A percentile compares a stretch with the other conserved stretches of the same genome.
Conservation (phyloP, 495 filamentous ascomycete species). For the Thozetella sp. region DNA sequence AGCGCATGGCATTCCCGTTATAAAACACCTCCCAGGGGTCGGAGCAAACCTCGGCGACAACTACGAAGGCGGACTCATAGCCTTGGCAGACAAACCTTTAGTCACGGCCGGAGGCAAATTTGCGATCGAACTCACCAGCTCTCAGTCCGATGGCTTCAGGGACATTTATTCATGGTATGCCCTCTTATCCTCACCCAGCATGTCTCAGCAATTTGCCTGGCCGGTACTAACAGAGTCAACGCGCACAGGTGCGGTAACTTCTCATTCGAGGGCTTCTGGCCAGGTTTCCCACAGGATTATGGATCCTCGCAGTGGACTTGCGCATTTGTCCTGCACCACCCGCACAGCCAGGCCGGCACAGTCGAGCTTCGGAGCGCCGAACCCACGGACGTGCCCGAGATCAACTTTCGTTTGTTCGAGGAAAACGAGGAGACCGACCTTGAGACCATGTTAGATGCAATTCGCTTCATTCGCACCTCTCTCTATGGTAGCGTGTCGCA, state of each 20-base stretch:
- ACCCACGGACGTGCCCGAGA: conserved; percentile 43
- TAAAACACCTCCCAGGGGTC: conserved; percentile 42
- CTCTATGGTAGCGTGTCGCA: not conserved
- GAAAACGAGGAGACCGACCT: conserved; percentile 27
- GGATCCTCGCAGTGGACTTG: conserved; percentile 13
- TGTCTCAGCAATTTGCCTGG: no score
- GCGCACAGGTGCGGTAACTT: conserved; percentile 12
- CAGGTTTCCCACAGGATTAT: conserved; percentile 17
- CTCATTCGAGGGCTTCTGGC: conserved; percentile 26
- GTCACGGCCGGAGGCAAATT: conserved; percentile 9
- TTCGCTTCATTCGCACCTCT: conserved; percentile 25
- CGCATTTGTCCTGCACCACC: conserved; percentile 24
- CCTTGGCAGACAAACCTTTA: conserved; percentile 15
- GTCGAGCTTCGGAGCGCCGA: conserved; percentile 44
- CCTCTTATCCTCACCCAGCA: not conserved
- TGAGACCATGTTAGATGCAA: conserved; percentile 42
- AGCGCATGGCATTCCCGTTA: conserved; percentile 33
- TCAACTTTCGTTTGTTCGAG: conserved; percentile 52
- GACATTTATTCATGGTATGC: conserved; percentile 23
- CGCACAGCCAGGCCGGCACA: conserved; percentile 37
- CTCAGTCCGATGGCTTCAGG: conserved; percentile 11
- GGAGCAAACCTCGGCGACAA: conserved; percentile 34
- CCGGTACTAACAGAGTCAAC: not conserved
- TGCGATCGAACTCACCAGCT: conserved; percentile 21
- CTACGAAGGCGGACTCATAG: conserved; percentile 8